Evolutionary conservation across 257 asterid genomes (phyloP).

Genomic region (Solanum chiquidenum): DNA sequence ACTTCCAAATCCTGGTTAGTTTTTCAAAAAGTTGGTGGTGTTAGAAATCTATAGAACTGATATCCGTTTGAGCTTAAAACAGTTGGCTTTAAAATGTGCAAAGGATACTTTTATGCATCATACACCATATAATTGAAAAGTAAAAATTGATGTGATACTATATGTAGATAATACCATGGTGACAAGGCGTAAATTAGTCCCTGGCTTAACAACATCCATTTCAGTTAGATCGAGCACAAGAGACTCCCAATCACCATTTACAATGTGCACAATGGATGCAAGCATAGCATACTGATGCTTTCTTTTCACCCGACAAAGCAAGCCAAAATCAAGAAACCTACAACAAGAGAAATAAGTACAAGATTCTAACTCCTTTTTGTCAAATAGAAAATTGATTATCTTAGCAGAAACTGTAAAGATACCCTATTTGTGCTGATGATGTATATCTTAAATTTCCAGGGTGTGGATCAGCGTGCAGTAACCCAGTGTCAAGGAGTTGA

Average conservation of each 20-base stretch:
- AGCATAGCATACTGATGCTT: constrained; percentile 94
- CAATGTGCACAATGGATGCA: constrained; percentile 77
- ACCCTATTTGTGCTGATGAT: constrained; percentile 82
- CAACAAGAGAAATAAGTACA: constrained; percentile 1
- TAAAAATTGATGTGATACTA: background rate
- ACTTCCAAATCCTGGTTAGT: constrained; percentile 71
- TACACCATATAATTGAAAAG: constrained; percentile 2
- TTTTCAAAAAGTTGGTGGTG: constrained; percentile 3
- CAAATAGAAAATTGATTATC: background rate
- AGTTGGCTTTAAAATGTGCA: background rate
- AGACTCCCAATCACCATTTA: constrained; percentile 88
- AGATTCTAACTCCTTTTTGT: constrained; percentile 1
- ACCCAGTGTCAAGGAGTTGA: constrained; percentile 96
- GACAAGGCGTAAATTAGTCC: constrained; percentile 65
- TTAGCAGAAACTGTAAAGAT: constrained; percentile 10
- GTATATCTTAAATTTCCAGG: constrained; percentile 84
- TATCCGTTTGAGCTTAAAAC: background rate
- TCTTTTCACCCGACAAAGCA: constrained; percentile 94
- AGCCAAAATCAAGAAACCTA: constrained; percentile 96
- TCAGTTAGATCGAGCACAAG: constrained; percentile 73
- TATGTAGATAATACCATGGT: constrained; percentile 54
- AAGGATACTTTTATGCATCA: background rate
- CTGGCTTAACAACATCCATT: constrained; percentile 82
- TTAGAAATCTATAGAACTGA: constrained; percentile 1
- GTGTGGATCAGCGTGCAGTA: constrained; percentile 96